Evolutionary conservation across 2,329 filamentous ascomycete species (phyloP).

Genomic region (Leptographium flavum): DNA sequence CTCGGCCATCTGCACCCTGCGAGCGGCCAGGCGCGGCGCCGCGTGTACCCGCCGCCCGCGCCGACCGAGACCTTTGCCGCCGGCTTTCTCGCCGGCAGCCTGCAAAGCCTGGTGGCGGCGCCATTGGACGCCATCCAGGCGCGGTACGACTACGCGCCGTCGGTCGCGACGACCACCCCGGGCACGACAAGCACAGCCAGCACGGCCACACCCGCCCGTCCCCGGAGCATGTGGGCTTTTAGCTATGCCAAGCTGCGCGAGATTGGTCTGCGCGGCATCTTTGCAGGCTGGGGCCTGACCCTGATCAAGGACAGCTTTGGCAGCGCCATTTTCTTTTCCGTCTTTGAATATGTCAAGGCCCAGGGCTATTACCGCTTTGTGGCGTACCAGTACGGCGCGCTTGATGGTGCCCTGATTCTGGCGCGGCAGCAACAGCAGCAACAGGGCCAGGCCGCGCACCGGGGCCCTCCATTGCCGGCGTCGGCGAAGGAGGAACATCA

Average conservation of each 20-base stretch:
- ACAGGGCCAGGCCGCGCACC: slow-evolving; percentile 28
- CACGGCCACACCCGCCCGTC: slow-evolving; percentile 9
- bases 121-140: slow-evolving; percentile 65
- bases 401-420: slow-evolving; percentile 33
- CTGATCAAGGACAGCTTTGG: slow-evolving; percentile 57
- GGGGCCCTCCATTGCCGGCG: slow-evolving; percentile 17
- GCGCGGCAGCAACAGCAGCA: slow-evolving; percentile 4
- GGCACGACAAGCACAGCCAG: slow-evolving; percentile 17
- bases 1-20: slow-evolving; percentile 53
- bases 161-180: slow-evolving; percentile 21
- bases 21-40: slow-evolving; percentile 37
- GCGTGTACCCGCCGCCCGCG: slow-evolving; percentile 56
- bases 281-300: slow-evolving; percentile 57
- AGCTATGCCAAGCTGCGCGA: slow-evolving; percentile 51
- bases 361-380: slow-evolving; percentile 61
- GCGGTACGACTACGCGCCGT: slow-evolving; percentile 46
- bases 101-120: slow-evolving; percentile 60
- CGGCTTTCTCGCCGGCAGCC: slow-evolving; percentile 51
- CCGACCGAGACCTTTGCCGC: slow-evolving; percentile 52
- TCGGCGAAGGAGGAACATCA: neutral
- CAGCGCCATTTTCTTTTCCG: slow-evolving; percentile 57
- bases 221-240: slow-evolving; percentile 61
- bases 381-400: slow-evolving; percentile 51
- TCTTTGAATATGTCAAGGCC: slow-evolving; percentile 63
- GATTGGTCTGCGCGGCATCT: slow-evolving; percentile 58